Evolutionary conservation across 2,329 filamentous ascomycete genomes (phyloP), one percentile per base, ranked within the genome.

Genomic region (Stromatinia cepivora): DNA sequence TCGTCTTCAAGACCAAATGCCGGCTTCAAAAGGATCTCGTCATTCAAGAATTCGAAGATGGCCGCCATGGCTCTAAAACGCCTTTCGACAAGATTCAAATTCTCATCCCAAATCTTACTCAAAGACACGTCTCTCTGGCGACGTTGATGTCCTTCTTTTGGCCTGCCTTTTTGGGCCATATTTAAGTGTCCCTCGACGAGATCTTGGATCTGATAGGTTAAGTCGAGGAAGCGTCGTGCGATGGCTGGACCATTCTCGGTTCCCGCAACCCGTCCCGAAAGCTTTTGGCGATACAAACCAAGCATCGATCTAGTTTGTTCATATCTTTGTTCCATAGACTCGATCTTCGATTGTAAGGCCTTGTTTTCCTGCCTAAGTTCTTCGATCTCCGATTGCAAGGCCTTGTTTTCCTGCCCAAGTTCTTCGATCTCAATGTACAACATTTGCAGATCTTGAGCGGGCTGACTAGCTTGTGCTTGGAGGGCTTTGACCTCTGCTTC

Each of bases 1-100:
- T 7, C 28, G 31, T 25, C 28, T 11, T 69, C 58, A 42, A 72
- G 61, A 17, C 66, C 70, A 45, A 72, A 72, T 10, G 3, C 25
- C 4, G 56, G 61, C 34, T 56, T 15, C 1, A 45, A 4, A 2
- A 71, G 8, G n/a, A 72, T 67, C 4, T 67, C 17, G 17, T 57
- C 15, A 20, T 36, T 28, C 2, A 72, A 39, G 4, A 63, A 46
- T 15, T 67, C n/a, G 28, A 70, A 72, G 25, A 71, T 20, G 7
- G 57, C 28, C 17, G 31, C 52, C 7, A 20, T 1, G 8, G 22
- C n/a, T 28, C 31, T 34, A 6, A 6, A 9, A 4, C 0, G 2
- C 8, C 17, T 20, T 28, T 45, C 17, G 1, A 3, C 0, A 5
- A 4, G 1, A 46, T 1, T 1, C 17, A 46, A 7, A 13, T 36